Conservation (phyloP, 2,329 filamentous ascomycete genomes). For the Colletotrichum sp. region DNA sequence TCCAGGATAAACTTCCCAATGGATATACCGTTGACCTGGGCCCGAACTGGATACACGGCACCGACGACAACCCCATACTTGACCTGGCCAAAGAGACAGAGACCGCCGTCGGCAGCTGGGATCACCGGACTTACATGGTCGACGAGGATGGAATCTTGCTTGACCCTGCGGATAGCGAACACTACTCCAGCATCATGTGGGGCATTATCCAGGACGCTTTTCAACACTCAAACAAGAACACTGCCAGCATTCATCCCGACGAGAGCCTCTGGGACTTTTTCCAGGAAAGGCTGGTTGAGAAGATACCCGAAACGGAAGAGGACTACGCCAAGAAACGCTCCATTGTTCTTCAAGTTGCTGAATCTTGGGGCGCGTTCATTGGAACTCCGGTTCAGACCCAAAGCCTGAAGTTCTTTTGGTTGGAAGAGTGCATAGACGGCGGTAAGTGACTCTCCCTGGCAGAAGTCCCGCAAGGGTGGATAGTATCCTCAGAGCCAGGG, state of each 20-base stretch:
- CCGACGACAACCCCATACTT: constrained; percentile 71
- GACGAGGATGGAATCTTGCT: constrained; percentile 61
- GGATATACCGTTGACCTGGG: constrained; percentile 62
- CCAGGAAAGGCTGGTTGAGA: constrained; percentile 43
- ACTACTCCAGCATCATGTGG: constrained; percentile 65
- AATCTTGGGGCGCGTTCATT: constrained; percentile 75
- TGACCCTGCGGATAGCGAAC: constrained; percentile 47
- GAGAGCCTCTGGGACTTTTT: constrained; percentile 63
- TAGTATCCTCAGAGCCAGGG: neutral
- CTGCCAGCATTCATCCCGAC: constrained; percentile 48
- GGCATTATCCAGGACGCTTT: constrained; percentile 72
- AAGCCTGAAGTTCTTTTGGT: constrained; percentile 78
- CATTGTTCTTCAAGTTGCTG: constrained; percentile 57
- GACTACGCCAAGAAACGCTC: constrained; percentile 45
- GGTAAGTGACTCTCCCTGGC: constrained; percentile 42
- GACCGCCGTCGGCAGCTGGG: constrained; percentile 53
- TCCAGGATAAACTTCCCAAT: constrained; percentile 54
- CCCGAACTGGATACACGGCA: constrained; percentile 84
- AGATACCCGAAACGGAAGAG: constrained; percentile 50
- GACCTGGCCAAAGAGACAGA: constrained; percentile 68
- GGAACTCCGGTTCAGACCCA: constrained; percentile 69
- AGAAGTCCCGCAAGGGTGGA: neutral
- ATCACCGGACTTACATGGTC: constrained; percentile 60
- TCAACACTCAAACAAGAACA: constrained; percentile 65
- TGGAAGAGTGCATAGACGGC: constrained; percentile 80